These are phyloP conservation scores for Cutaneotrichosporon arboriforme DNA, from an alignment of 1,284 basidiomycete species.

Conservation along the genomic window DNA sequence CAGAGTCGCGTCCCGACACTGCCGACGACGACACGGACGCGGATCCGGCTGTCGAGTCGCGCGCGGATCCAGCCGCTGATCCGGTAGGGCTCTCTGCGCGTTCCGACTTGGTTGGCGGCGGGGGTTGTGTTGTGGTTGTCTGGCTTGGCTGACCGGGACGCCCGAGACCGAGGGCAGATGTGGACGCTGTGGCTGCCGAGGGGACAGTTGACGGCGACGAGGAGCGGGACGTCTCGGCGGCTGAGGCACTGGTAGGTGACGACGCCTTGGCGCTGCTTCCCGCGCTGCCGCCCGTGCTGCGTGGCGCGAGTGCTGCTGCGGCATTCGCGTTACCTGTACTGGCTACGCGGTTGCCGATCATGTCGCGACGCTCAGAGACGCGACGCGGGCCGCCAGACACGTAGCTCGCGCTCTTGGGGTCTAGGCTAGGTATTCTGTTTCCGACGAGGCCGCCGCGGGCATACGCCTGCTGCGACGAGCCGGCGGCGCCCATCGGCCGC, in stretches of 20 bases:
- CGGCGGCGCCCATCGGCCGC: background rate
- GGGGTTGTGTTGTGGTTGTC: too few relatives aligned
- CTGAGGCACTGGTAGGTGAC: background rate
- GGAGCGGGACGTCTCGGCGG: background rate
- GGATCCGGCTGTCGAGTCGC: constrained; percentile 5
- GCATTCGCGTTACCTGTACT: constrained; percentile 8
- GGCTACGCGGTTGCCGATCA: constrained; percentile 45
- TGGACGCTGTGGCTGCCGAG: constrained; percentile 1
- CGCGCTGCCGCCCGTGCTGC: background rate
- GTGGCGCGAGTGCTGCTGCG: background rate
- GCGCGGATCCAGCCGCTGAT: constrained; percentile 34
- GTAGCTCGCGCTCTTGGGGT: constrained; percentile 39
- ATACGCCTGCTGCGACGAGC: constrained; percentile 9
- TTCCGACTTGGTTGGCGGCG: background rate
- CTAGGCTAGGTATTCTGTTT: constrained; percentile 41
- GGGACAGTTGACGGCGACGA: too few relatives aligned
- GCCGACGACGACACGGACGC: constrained; percentile 10
- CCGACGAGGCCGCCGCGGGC: constrained; percentile 38
- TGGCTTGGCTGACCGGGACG: background rate
- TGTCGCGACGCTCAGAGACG: constrained; percentile 32
- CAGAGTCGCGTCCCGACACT: constrained; percentile 14
- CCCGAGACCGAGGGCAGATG: background rate
- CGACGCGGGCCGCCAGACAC: constrained; percentile 19
- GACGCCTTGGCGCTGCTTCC: background rate
- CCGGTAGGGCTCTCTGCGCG: constrained; percentile 8